Evolutionary conservation across 2,329 filamentous ascomycete species (phyloP).

Genomic region (Colletotrichum viniferum): DNA sequence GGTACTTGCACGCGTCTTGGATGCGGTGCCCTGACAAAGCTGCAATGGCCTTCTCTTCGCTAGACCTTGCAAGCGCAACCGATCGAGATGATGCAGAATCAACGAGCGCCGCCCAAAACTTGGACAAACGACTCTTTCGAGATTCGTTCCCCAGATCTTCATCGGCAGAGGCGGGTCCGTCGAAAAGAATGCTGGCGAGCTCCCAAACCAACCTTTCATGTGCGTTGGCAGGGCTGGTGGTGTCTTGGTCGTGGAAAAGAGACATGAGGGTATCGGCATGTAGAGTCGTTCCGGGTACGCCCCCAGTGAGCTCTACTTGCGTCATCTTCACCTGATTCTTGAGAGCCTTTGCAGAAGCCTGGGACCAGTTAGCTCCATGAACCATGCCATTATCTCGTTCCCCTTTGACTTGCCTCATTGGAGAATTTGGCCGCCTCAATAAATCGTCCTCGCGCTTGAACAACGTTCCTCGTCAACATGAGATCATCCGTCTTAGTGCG

Average conservation of each 20-base stretch:
- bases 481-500: constrained; percentile 52
- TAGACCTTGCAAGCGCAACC: constrained; percentile 62
- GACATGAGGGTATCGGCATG: constrained; percentile 38
- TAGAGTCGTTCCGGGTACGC: constrained; percentile 64
- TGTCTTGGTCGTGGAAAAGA: constrained; percentile 45
- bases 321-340: constrained; percentile 60
- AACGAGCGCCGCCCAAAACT: constrained; percentile 70
- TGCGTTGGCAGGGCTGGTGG: constrained; percentile 47
- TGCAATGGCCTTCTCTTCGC: constrained; percentile 84
- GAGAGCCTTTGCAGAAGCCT: constrained; percentile 62
- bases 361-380: constrained; percentile 23
- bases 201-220: constrained; percentile 85
- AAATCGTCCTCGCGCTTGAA: constrained; percentile 68
- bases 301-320: constrained; percentile 56
- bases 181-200: constrained; percentile 85
- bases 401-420: constrained; percentile 48
- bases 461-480: constrained; percentile 56
- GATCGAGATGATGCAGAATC: constrained; percentile 60
- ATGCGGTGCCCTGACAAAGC: constrained; percentile 80
- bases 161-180: constrained; percentile 58
- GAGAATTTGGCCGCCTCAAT: constrained; percentile 69
- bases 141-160: constrained; percentile 42
- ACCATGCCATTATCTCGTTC: background rate
- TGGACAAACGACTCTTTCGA: constrained; percentile 69
- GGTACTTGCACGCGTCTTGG: constrained; percentile 79